Conservation (phyloP, 345 rosid genomes). For the Geranium rotundifolium region DNA sequence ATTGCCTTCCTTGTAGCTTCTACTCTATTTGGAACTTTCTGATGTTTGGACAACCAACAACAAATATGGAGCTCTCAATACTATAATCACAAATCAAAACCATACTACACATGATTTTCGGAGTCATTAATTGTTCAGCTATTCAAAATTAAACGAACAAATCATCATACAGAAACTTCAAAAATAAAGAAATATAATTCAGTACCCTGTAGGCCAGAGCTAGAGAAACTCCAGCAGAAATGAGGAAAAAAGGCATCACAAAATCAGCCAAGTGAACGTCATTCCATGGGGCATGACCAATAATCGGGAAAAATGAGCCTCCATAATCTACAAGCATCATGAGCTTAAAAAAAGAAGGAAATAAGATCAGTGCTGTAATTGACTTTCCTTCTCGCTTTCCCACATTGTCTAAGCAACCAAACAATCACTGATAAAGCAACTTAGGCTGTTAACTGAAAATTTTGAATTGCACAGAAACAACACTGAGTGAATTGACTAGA, state of each 20-base stretch:
- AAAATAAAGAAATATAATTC: slow-evolving; percentile 1
- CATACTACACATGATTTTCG: neutral
- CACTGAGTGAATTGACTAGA: no score
- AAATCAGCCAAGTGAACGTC: slow-evolving; percentile 37
- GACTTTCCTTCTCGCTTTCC: neutral
- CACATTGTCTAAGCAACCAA: neutral
- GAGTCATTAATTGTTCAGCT: neutral
- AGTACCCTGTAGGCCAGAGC: slow-evolving; percentile 37
- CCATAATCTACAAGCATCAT: slow-evolving; percentile 42
- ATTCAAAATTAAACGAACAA: no score
- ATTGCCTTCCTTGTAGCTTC: slow-evolving; percentile 29
- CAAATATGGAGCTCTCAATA: neutral
- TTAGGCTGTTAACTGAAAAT: neutral
- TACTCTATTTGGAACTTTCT: slow-evolving; percentile 28
- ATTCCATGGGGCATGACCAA: slow-evolving; percentile 39
- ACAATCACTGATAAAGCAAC: neutral
- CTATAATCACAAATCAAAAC: neutral
- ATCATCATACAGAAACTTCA: neutral
- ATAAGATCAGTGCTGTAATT: neutral
- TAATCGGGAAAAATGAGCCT: slow-evolving; percentile 24
- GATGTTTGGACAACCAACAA: slow-evolving; percentile 3
- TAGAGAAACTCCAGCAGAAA: slow-evolving; percentile 32
- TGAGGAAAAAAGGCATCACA: slow-evolving; percentile 43
- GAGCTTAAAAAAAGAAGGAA: slow-evolving; percentile 2
- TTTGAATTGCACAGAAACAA: no score